Percentiles rank a stretch among this genome's conserved stretches.
phyloP scores from a whole-genome alignment of 1,284 basidiomycete species.

The Vanrija sp. region DNA sequence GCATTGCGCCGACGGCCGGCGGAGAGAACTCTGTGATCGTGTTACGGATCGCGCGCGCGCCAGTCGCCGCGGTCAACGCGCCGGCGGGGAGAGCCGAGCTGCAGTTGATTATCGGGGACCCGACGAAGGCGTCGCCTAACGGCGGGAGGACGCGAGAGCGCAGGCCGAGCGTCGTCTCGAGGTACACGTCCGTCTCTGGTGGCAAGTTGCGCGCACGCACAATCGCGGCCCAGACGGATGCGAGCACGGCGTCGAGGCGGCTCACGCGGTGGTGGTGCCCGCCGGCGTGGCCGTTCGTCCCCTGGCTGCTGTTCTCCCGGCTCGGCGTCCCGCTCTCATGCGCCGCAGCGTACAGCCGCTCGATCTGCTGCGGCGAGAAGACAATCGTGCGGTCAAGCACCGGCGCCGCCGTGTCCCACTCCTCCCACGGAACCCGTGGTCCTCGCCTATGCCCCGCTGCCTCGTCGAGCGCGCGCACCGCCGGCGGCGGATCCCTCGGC shows the following conservation, averaged over 20 bases:
- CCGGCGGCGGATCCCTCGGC: conserved; percentile 17
- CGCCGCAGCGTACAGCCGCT: conserved; percentile 3
- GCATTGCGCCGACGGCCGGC: conserved; percentile 38
- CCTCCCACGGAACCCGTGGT: conserved; percentile 46
- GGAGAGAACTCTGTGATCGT: conserved; percentile 34
- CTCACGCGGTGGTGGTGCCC: conserved; percentile 21
- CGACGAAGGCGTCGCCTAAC: conserved; percentile 42
- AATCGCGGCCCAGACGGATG: conserved; percentile 50
- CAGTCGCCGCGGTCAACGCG: conserved; percentile 7
- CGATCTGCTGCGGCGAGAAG: conserved; percentile 45
- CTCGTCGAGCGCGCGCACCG: conserved; percentile 20
- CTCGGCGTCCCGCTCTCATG: conserved; percentile 35
- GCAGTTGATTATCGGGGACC: conserved; percentile 48
- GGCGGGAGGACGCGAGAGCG: conserved; percentile 41
- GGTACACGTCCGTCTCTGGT: conserved; percentile 24
- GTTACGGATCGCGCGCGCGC: conserved; percentile 41
- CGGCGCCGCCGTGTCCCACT: conserved; percentile 47
- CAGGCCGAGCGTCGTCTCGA: conserved; percentile 43
- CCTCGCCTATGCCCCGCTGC: conserved; percentile 23
- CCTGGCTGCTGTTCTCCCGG: conserved; percentile 12
- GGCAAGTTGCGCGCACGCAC: conserved; percentile 44
- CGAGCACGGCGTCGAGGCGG: conserved; percentile 51
- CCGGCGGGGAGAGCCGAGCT: conserved; percentile 12
- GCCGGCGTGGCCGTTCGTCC: background rate
- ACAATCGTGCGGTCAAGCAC: conserved; percentile 47